Evolutionary conservation across 1,284 basidiomycete genomes (phyloP).

Genomic region (Neonothopanus nambi): DNA sequence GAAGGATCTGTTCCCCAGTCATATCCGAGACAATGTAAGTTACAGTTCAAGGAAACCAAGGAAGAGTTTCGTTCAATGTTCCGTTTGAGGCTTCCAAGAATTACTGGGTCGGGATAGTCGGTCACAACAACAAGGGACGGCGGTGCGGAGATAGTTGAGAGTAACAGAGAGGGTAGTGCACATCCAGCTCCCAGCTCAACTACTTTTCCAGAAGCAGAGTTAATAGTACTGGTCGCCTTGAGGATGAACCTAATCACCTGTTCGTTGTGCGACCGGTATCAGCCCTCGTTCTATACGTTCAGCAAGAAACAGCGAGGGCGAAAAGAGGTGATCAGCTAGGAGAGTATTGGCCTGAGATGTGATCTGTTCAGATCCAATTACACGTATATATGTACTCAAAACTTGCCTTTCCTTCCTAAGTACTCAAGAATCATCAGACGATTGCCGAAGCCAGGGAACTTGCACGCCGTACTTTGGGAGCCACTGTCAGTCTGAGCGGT

Average conservation of each 20-base stretch:
- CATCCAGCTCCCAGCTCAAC: slow-evolving; percentile 69
- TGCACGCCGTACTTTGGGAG: slow-evolving; percentile 48
- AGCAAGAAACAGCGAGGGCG: slow-evolving; percentile 63
- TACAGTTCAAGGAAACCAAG: slow-evolving; percentile 38
- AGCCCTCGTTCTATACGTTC: slow-evolving; percentile 61
- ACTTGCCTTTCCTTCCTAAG: slow-evolving; percentile 59
- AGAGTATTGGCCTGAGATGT: slow-evolving; percentile 60
- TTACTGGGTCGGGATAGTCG: slow-evolving; percentile 65
- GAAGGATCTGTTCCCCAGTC: slow-evolving; percentile 60
- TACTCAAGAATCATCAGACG: slow-evolving; percentile 2
- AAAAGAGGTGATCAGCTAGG: slow-evolving; percentile 72
- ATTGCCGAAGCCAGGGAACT: slow-evolving; percentile 16
- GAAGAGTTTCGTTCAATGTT: slow-evolving; percentile 53
- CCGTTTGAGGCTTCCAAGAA: slow-evolving; percentile 52
- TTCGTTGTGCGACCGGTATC: slow-evolving; percentile 38
- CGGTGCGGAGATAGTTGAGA: slow-evolving; percentile 42
- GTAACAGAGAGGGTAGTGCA: slow-evolving; percentile 62
- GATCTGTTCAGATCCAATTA: slow-evolving; percentile 12
- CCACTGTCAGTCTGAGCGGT: slow-evolving; percentile 46
- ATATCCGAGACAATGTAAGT: slow-evolving; percentile 49
- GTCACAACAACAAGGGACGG: slow-evolving; percentile 59
- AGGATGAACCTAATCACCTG: slow-evolving; percentile 36
- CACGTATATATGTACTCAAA: slow-evolving; percentile 14
- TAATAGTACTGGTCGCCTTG: neutral
- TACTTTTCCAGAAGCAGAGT: slow-evolving; percentile 35